Evolutionary conservation across 2,329 filamentous ascomycete genomes (phyloP).

Genomic region (Xylariaceae sp.): DNA sequence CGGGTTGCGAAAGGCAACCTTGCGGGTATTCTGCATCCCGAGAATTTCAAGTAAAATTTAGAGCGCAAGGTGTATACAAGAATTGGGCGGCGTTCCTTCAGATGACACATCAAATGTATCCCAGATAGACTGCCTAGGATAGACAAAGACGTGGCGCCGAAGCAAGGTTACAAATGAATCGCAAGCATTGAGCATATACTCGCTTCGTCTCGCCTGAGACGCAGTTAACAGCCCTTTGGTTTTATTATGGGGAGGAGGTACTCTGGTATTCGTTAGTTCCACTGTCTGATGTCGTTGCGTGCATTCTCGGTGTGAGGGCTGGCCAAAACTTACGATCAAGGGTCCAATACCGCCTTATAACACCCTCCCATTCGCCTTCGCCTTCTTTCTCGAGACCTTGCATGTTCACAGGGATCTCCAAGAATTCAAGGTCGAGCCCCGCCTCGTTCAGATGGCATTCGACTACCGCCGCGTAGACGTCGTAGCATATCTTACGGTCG

Average conservation of each 20-base stretch:
- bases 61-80: slow-evolving; percentile 5
- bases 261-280: slow-evolving; percentile 40
- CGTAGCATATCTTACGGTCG: slow-evolving; percentile 87
- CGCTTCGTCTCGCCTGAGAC: not conserved
- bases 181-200: slow-evolving; percentile 7
- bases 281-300: too few species aligned
- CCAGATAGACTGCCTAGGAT: slow-evolving; percentile 19
- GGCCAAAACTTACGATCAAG: slow-evolving; percentile 56
- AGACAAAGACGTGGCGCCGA: slow-evolving; percentile 13
- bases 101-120: slow-evolving; percentile 7
- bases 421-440: slow-evolving; percentile 85
- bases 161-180: slow-evolving; percentile 8
- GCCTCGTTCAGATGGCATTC: slow-evolving; percentile 89
- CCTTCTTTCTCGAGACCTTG: slow-evolving; percentile 58
- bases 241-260: slow-evolving; percentile 71
- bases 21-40: slow-evolving; percentile 59
- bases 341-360: slow-evolving; percentile 85
- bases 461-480: slow-evolving; percentile 88
- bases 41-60: slow-evolving; percentile 48
- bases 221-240: slow-evolving; percentile 55
- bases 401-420: slow-evolving; percentile 67
- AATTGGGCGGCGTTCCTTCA: slow-evolving; percentile 11
- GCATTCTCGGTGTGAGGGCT: too few species aligned
- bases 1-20: slow-evolving; percentile 58
- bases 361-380: slow-evolving; percentile 78